These are phyloP conservation scores for Metschnikowia lochheadii DNA, from an alignment of 805 yeast species.

Conservation along the genomic window DNA sequence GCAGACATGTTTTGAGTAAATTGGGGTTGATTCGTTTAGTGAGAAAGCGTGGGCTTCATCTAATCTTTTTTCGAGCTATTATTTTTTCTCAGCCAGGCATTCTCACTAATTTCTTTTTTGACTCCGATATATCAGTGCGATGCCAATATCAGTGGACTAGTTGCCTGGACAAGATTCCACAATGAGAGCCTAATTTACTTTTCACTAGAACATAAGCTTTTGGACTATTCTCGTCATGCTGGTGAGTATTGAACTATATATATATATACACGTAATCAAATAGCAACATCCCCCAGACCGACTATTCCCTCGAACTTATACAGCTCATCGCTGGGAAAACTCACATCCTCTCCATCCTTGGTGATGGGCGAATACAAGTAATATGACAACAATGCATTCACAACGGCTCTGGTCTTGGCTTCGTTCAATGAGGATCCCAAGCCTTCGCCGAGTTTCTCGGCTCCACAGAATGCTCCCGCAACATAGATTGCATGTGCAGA, in stretches of 20 bases:
- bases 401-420: conserved; percentile 89
- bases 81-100: conserved; percentile 1
- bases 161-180: too few species aligned
- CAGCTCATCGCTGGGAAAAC: conserved; percentile 57
- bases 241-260: conserved; percentile 12
- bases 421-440: conserved; percentile 87
- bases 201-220: not conserved
- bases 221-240: not conserved
- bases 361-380: conserved; percentile 83
- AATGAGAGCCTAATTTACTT: too few species aligned
- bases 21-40: conserved; percentile 1
- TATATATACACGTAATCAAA: conserved; percentile 23
- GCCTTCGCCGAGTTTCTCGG: conserved; percentile 84
- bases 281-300: conserved; percentile 44
- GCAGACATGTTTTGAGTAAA: conserved; percentile 11
- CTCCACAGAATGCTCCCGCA: conserved; percentile 87
- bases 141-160: not conserved
- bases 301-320: conserved; percentile 40
- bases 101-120: conserved; percentile 3
- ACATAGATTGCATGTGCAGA: conserved; percentile 81
- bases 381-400: conserved; percentile 85
- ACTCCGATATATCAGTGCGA: conserved; percentile 1
- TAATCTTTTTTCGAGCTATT: not conserved
- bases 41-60: conserved; percentile 1
- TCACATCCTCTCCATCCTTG: conserved; percentile 36